These are phyloP conservation scores for Kwoniella botswanensis DNA, from an alignment of 768 basidiomycete species.

Conservation along the genomic window DNA sequence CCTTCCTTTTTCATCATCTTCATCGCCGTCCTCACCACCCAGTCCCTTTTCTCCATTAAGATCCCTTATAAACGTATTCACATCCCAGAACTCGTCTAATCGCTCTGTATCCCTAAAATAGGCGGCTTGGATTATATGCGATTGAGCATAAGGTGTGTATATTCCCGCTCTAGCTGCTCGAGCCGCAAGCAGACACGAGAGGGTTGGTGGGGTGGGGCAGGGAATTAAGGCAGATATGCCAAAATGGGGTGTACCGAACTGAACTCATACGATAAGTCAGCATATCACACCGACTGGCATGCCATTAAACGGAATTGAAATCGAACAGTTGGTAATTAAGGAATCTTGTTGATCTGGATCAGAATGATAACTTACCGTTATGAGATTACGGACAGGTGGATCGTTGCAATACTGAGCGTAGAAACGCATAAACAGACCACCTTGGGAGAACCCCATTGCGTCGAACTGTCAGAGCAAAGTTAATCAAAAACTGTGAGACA, in stretches of 20 bases:
- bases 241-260: constrained; percentile 58
- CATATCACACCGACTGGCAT: too few species aligned
- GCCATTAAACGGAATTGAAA: too few species aligned
- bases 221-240: constrained; percentile 59
- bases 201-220: constrained; percentile 57
- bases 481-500: too few species aligned
- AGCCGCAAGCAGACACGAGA: constrained; percentile 54
- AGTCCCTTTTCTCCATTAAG: constrained; percentile 57
- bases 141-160: constrained; percentile 55
- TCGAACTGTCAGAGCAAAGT: constrained; percentile 50
- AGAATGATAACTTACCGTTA: constrained; percentile 55
- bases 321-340: too few species aligned
- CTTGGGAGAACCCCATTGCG: constrained; percentile 61
- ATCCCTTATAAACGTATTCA: constrained; percentile 54
- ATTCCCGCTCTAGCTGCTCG: constrained; percentile 53
- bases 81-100: constrained; percentile 55
- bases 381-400: constrained; percentile 56
- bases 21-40: constrained; percentile 32
- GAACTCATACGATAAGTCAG: not conserved
- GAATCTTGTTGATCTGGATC: not conserved
- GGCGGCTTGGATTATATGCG: constrained; percentile 57
- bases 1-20: constrained; percentile 15
- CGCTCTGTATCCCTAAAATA: constrained; percentile 59
- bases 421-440: constrained; percentile 59
- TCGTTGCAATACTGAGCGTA: constrained; percentile 58